Evolutionary conservation across 2,329 filamentous ascomycete genomes (phyloP).

Genomic region (Canariomyces notabilis): DNA sequence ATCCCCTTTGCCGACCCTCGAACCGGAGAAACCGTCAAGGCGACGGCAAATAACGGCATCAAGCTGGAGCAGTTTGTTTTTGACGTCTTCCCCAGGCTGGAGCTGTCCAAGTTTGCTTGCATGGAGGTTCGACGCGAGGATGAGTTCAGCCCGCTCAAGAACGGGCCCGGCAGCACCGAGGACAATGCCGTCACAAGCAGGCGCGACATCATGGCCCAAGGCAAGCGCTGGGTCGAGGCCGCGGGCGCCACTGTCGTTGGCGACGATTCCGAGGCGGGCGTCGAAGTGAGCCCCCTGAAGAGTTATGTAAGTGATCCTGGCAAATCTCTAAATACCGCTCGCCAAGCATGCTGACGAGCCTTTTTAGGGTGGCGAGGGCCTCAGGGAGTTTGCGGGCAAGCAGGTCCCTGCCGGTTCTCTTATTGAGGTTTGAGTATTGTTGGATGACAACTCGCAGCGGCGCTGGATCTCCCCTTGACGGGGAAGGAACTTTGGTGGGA

Average conservation of each 20-base stretch:
- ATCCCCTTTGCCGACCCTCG: conserved; percentile 78
- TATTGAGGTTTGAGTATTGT: conserved; percentile 40
- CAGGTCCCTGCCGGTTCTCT: conserved; percentile 49
- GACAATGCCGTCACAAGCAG: conserved; percentile 94
- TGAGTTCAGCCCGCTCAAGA: conserved; percentile 97
- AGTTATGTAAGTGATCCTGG: conserved; percentile 73
- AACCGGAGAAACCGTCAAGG: conserved; percentile 77
- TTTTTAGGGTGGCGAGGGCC: conserved; percentile 55
- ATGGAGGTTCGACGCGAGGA: conserved; percentile 96
- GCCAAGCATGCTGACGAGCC: conserved; percentile 18
- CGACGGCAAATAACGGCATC: conserved; percentile 92
- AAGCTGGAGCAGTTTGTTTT: conserved; percentile 99
- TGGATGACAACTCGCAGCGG: no score
- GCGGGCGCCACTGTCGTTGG: conserved; percentile 72
- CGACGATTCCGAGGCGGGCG: conserved; percentile 57
- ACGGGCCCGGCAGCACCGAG: conserved; percentile 75
- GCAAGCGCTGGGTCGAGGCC: conserved; percentile 75
- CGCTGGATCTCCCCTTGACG: no score
- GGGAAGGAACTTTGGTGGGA: neutral
- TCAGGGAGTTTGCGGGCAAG: conserved; percentile 51
- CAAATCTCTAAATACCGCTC: neutral
- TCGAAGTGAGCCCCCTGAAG: conserved; percentile 88
- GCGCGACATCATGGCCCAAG: conserved; percentile 83
- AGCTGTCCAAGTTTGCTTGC: conserved; percentile 84
- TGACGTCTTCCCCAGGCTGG: conserved; percentile 88